These are phyloP conservation scores for Podila clonocystis DNA, from an alignment of 192 early-diverging fungal species.

Conservation along the genomic window DNA sequence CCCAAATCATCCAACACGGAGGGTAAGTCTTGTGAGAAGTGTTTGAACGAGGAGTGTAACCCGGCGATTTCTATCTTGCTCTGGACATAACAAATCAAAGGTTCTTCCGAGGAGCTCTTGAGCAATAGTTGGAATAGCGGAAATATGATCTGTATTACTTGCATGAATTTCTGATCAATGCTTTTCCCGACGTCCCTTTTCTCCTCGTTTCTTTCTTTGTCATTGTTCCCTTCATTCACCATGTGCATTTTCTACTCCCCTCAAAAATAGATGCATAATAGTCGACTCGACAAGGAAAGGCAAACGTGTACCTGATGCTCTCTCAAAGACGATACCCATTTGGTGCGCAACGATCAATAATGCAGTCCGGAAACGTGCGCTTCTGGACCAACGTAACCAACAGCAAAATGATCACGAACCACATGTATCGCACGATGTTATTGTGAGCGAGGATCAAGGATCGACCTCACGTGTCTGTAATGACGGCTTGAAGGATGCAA, in stretches of 20 bases:
- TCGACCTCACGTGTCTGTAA: no score
- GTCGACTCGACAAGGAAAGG: conserved; percentile 91
- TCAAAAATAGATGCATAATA: conserved; percentile 72
- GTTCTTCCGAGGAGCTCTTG: no score
- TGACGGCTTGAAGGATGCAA: no score
- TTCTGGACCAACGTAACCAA: conserved; percentile 2
- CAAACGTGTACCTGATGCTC: conserved; percentile 84
- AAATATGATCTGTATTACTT: no score
- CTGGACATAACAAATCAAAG: not conserved
- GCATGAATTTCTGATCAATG: no score
- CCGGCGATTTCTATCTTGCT: not conserved
- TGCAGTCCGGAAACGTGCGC: conserved; percentile 43
- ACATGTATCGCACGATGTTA: no score
- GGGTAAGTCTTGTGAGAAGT: conserved; percentile 59
- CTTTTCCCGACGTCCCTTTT: not conserved
- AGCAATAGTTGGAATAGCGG: no score
- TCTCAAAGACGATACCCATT: conserved; percentile 89
- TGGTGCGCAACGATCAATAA: conserved; percentile 87
- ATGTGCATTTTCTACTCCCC: not conserved
- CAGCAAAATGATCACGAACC: not conserved
- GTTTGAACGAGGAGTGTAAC: not conserved
- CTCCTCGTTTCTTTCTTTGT: no score
- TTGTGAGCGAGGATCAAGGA: no score
- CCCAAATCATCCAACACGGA: conserved; percentile 56
- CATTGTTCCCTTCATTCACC: no score